Base-by-base conservation (phyloP, 345 rosid genomes). In the Boechera stricta region DNA sequence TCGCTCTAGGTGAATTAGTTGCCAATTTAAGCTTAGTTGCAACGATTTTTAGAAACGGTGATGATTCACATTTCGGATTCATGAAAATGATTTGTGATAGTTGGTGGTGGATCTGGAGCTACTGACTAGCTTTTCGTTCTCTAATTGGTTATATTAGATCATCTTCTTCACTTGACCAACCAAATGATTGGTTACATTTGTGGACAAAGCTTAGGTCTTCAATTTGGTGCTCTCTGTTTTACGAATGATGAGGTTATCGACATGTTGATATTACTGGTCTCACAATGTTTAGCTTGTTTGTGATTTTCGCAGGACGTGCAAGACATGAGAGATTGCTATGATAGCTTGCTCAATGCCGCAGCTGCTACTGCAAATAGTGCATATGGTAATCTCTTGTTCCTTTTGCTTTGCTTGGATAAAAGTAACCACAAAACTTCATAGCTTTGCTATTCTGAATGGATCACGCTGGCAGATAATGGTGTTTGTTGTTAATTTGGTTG, bases 361-460 rank as follows among this genome's bases (percentile, higher is more conserved):
- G 97, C 99, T 10, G 98, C 98, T n/a, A 85, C 96, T n/a, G 94
- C 90, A 0, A 95, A 92, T 68, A 84, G 93, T 82, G 96, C 91
- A 56, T 95, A 85, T 62, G 98, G 99, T 95, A 82, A 48, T 47
- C 41, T 41, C 21, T 38, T 49, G 13, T 36, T 67, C 10, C 47
- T 24, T 73, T 39, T 54, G 9, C 49, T 45, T 57, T 39, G 49
- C 8, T 67, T 13, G 42, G 10, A 18, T 41, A 2, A 55, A 69
- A 61, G n/a, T 49, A 51, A 56, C 29, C 35, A 7, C 2, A 28
- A n/a, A 69, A 33, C 58, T 71, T 71, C 53, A 31, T 38, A 3
- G 28, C 16, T 49, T 18, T 32, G 11, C 42, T 67, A 31, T 57
- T 49, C 63, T 10, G 53, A 36, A 38, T 49, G 15, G 31, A 26